These are phyloP conservation scores for Colletotrichum sp. DNA, from an alignment of 2,329 filamentous ascomycete genomes.

Conservation along the genomic window DNA sequence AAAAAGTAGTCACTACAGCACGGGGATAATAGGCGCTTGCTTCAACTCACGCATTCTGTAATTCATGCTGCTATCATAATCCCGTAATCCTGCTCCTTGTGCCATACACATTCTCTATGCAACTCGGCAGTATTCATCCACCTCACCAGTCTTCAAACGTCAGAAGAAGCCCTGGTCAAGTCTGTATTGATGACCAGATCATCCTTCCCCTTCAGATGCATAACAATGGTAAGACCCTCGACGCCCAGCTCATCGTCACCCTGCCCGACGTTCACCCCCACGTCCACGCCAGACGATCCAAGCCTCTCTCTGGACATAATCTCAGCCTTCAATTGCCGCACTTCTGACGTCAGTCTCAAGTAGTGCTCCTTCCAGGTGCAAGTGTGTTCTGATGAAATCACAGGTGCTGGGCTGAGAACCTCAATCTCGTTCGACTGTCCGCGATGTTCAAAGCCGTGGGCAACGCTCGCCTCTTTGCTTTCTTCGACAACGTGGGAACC, in stretches of 20 bases:
- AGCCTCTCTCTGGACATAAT: slow-evolving; percentile 29
- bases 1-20: neutral
- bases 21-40: neutral
- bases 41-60: neutral
- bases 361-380: slow-evolving; percentile 49
- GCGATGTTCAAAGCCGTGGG: neutral
- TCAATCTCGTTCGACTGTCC: slow-evolving; percentile 12
- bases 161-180: slow-evolving; percentile 27
- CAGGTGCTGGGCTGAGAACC: slow-evolving; percentile 36
- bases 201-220: slow-evolving; percentile 54
- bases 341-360: slow-evolving; percentile 42
- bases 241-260: slow-evolving; percentile 45
- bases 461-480: neutral
- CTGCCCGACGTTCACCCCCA: slow-evolving; percentile 22
- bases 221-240: slow-evolving; percentile 54
- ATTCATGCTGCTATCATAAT: slow-evolving; percentile 13
- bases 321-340: slow-evolving; percentile 45
- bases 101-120: neutral
- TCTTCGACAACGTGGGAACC: neutral
- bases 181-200: slow-evolving; percentile 58
- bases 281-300: slow-evolving; percentile 17
- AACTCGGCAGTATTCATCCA: neutral
- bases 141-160: neutral
- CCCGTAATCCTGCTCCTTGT: neutral
- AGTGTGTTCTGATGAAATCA: slow-evolving; percentile 41